These are phyloP conservation scores for Solanum acaule DNA, from an alignment of 257 asterid genomes.

Conservation along the genomic window DNA sequence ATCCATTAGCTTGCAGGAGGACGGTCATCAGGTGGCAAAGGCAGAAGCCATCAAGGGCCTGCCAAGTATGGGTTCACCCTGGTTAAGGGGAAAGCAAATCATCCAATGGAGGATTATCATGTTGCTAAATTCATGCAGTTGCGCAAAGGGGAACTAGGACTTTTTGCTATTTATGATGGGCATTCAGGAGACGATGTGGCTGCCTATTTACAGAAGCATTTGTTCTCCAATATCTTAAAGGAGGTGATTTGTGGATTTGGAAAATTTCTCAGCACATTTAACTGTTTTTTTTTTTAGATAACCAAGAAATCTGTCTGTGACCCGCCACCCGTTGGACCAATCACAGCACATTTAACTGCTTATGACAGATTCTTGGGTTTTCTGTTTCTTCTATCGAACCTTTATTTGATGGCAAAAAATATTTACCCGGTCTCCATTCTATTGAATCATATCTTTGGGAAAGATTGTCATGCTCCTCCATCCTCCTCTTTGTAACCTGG, in stretches of 20 bases:
- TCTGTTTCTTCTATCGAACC: neutral
- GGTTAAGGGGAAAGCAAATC: slow-evolving; percentile 80
- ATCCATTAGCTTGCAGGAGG: slow-evolving; percentile 44
- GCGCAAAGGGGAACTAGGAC: slow-evolving; percentile 55
- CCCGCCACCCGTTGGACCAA: too few relatives aligned
- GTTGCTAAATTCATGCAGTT: slow-evolving; percentile 72
- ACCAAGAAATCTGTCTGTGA: too few relatives aligned
- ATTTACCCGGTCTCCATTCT: neutral
- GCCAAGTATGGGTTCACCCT: slow-evolving; percentile 72
- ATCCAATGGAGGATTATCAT: slow-evolving; percentile 97
- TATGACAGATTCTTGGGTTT: neutral
- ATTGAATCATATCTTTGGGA: neutral
- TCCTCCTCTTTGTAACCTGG: neutral
- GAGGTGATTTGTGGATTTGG: slow-evolving; percentile 48
- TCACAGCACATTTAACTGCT: neutral
- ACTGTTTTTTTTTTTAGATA: too few relatives aligned
- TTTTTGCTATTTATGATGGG: slow-evolving; percentile 85
- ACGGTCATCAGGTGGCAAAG: slow-evolving; percentile 62
- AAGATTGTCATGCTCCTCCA: neutral
- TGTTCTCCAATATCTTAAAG: slow-evolving; percentile 70
- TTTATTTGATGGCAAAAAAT: neutral
- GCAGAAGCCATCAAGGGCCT: slow-evolving; percentile 57
- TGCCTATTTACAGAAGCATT: slow-evolving; percentile 76
- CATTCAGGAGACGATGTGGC: slow-evolving; percentile 91
- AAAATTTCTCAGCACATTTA: neutral